Percentiles rank a stretch among this genome's conserved stretches.
These are phyloP conservation scores for Pyrenophora seminiperda DNA, from an alignment of 2,329 filamentous ascomycete species.

Conservation along the genomic window DNA sequence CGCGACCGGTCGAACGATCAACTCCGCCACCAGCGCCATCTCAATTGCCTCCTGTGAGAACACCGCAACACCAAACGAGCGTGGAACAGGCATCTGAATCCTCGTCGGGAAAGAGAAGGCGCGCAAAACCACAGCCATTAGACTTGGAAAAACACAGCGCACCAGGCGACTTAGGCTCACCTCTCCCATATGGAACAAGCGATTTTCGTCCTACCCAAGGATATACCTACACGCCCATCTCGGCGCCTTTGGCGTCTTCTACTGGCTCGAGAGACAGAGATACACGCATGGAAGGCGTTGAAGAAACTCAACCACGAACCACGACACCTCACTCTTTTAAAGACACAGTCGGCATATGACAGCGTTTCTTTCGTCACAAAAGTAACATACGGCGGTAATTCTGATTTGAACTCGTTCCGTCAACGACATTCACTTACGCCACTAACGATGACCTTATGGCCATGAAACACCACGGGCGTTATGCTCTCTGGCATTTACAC, in stretches of 20 bases:
- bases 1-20: slow-evolving; percentile 33
- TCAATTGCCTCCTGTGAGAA: slow-evolving; percentile 28
- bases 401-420: slow-evolving; percentile 47
- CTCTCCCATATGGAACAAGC: slow-evolving; percentile 36
- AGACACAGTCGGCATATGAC: slow-evolving; percentile 52
- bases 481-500: slow-evolving; percentile 39
- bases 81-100: slow-evolving; percentile 39
- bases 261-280: slow-evolving; percentile 41
- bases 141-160: slow-evolving; percentile 40
- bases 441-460: slow-evolving; percentile 48
- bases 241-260: slow-evolving; percentile 43
- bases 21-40: slow-evolving; percentile 33
- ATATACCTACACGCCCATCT: slow-evolving; percentile 46
- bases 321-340: slow-evolving; percentile 52
- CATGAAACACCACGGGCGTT: slow-evolving; percentile 40
- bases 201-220: slow-evolving; percentile 35
- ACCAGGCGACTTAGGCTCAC: slow-evolving; percentile 39
- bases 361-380: slow-evolving; percentile 47
- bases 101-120: slow-evolving; percentile 45
- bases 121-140: slow-evolving; percentile 38
- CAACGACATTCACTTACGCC: slow-evolving; percentile 44
- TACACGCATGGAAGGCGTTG: slow-evolving; percentile 46
- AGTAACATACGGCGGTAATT: slow-evolving; percentile 46
- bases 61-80: slow-evolving; percentile 37
- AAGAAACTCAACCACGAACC: slow-evolving; percentile 46